phyloP scores from a whole-genome alignment of 2,329 filamentous ascomycete species.

The Ascochyta pisi region DNA sequence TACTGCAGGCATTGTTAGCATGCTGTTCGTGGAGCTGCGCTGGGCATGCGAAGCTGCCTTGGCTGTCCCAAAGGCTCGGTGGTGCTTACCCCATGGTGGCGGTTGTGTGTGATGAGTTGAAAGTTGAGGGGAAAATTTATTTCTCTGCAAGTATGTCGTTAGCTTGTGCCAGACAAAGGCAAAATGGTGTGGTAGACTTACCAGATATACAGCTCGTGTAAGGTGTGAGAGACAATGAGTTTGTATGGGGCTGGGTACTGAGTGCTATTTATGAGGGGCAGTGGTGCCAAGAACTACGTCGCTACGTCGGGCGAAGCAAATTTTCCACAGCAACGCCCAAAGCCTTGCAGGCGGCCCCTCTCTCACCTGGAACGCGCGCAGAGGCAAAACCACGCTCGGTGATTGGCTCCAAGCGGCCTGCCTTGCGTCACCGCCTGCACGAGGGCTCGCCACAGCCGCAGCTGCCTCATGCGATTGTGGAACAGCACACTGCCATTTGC shows the following conservation, averaged over 20 bases:
- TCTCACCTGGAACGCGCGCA: conserved; percentile 8
- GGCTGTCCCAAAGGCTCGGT: neutral
- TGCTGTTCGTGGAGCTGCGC: conserved; percentile 13
- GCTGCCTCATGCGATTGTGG: conserved; percentile 30
- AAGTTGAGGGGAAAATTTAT: conserved; percentile 32
- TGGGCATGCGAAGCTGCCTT: neutral
- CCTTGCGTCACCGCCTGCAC: conserved; percentile 24
- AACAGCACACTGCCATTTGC: conserved; percentile 16
- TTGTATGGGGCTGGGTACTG: neutral
- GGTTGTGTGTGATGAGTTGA: conserved; percentile 50
- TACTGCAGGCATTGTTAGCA: conserved; percentile 66
- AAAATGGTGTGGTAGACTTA: neutral
- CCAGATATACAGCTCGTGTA: conserved; percentile 11
- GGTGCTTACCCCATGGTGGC: conserved; percentile 67
- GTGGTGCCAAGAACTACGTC: neutral
- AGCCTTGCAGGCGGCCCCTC: neutral
- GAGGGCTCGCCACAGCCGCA: conserved; percentile 32
- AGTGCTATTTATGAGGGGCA: neutral
- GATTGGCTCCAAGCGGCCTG: conserved; percentile 23
- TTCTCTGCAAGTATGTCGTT: neutral
- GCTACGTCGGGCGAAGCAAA: conserved; percentile 6
- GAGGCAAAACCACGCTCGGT: neutral
- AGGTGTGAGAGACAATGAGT: conserved; percentile 5
- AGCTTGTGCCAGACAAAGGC: neutral
- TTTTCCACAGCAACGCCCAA: conserved; percentile 16